These are phyloP conservation scores for Trypanosoma melophagium DNA, from an alignment of 208 protist species.

Conservation along the genomic window DNA sequence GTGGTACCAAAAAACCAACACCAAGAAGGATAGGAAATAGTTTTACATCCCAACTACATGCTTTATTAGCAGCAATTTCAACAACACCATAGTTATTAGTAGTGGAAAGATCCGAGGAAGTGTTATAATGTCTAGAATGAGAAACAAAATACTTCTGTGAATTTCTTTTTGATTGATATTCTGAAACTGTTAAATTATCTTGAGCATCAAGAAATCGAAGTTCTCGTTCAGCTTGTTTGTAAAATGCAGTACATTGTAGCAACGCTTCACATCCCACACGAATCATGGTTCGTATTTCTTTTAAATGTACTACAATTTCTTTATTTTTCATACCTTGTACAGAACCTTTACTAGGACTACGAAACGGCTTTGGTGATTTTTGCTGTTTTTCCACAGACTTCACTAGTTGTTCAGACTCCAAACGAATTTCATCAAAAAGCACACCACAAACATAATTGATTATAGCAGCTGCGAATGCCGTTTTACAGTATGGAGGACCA, in stretches of 20 bases:
- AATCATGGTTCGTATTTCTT: constrained; percentile 1
- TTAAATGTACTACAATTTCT: not conserved
- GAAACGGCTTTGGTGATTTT: not conserved
- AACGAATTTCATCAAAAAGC: constrained; percentile 5
- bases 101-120: not conserved
- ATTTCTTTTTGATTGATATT: not conserved
- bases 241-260: constrained; percentile 15
- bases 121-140: not conserved
- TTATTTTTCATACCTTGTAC: not conserved
- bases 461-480: constrained; percentile 16
- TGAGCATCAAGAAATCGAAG: not conserved
- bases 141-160: not conserved
- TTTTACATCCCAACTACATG: not conserved
- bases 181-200: not conserved
- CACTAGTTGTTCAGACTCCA: not conserved
- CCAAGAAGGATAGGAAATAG: constrained; percentile 39
- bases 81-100: not conserved
- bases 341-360: not conserved
- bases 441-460: constrained; percentile 19
- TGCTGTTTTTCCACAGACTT: not conserved
- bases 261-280: constrained; percentile 1
- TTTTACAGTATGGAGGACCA: not conserved
- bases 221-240: not conserved
- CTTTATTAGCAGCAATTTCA: not conserved
- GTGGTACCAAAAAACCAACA: constrained; percentile 45